Percentiles rank a stretch among this genome's conserved stretches.
phyloP scores from a whole-genome alignment of 257 asterid species.

The Solanum arcanum region DNA sequence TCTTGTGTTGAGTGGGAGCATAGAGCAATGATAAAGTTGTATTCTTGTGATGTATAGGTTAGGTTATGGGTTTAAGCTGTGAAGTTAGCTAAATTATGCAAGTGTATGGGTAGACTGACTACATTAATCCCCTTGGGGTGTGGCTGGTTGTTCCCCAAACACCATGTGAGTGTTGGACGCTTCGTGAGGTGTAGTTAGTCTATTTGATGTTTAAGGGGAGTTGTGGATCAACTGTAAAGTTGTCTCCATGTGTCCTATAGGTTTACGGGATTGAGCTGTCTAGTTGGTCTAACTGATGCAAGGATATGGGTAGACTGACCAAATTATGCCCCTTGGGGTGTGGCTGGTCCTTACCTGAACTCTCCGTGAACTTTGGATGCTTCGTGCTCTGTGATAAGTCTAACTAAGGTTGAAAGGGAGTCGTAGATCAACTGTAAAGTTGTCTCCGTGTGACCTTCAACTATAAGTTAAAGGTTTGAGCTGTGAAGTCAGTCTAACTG shows the following conservation, averaged over 20 bases:
- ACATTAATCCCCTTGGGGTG: neutral
- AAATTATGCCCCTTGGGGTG: neutral
- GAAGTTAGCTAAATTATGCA: neutral
- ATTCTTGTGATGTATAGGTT: neutral
- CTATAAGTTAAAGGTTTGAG: neutral
- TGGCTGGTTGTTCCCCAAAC: neutral
- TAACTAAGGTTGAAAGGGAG: neutral
- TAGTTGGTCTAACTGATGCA: neutral
- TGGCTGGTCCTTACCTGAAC: neutral
- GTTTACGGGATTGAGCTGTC: neutral
- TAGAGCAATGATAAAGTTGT: neutral
- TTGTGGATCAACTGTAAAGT: neutral
- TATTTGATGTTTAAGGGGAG: neutral
- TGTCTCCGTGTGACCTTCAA: neutral
- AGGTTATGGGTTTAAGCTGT: neutral
- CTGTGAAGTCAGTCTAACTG: neutral
- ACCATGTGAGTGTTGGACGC: neutral
- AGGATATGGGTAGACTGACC: neutral
- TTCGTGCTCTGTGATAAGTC: neutral
- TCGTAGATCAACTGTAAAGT: no score
- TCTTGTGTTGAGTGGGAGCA: neutral
- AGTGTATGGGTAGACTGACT: neutral
- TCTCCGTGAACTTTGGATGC: neutral
- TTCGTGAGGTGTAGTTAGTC: neutral
- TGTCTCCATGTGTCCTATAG: neutral